A percentile compares a stretch with the other conserved stretches of the same genome.
Evolutionary conservation across 1,139 yeast species (phyloP).

Genomic region (Pneumocystis jirovecii): DNA sequence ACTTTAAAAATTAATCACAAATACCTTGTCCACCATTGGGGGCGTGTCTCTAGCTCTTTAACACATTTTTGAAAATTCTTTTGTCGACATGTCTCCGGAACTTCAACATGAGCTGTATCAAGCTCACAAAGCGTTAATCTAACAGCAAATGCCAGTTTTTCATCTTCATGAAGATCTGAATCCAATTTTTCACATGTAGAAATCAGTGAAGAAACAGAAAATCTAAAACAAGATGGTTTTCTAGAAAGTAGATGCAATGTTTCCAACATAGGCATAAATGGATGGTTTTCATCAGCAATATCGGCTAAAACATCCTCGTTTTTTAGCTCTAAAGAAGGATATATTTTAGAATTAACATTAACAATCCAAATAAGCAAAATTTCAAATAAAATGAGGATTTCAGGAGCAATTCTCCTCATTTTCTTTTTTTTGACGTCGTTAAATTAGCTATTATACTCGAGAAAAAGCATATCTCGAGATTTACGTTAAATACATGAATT

Average conservation of each 20-base stretch:
- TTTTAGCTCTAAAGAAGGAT: not conserved
- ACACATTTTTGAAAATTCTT: not conserved
- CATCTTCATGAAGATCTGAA: conserved; percentile 3
- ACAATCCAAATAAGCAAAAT: not conserved
- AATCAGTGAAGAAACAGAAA: not conserved
- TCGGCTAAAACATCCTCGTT: not conserved
- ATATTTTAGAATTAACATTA: not conserved
- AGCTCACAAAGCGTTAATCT: conserved; percentile 10
- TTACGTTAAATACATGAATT: not conserved
- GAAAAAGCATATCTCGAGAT: not conserved
- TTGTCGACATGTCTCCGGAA: conserved; percentile 2
- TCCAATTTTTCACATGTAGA: conserved; percentile 1
- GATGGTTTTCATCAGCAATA: not conserved
- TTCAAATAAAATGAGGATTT: not conserved
- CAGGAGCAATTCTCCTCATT: not conserved
- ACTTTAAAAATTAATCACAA: not conserved
- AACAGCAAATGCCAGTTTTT: conserved; percentile 5
- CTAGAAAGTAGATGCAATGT: not conserved
- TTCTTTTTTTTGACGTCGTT: not conserved
- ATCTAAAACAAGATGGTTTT: conserved; percentile 6
- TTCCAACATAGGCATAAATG: not conserved
- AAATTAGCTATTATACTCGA: not conserved
- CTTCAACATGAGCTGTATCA: conserved; percentile 4
- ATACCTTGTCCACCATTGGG: conserved; percentile 2
- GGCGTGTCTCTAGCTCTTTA: conserved; percentile 1